These are phyloP conservation scores for Paxillus ammoniavirescens DNA, from an alignment of 768 basidiomycete genomes.

Conservation along the genomic window DNA sequence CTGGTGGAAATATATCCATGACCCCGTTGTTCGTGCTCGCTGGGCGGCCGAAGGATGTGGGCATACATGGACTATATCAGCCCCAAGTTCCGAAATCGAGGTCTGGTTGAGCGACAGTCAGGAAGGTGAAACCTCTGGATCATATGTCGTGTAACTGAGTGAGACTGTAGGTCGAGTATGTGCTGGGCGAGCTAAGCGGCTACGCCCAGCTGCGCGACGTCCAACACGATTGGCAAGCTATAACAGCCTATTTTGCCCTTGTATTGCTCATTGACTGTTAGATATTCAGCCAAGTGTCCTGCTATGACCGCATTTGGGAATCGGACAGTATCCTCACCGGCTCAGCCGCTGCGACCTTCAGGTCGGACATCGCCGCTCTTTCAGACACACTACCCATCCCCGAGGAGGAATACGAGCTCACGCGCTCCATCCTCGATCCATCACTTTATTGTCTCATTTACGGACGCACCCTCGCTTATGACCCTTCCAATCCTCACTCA, in stretches of 20 bases:
- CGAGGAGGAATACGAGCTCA: conserved; percentile 18
- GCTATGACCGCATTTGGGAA: conserved; percentile 57
- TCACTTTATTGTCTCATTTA: conserved; percentile 40
- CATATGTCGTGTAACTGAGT: not conserved
- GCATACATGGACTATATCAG: conserved; percentile 33
- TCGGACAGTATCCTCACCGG: conserved; percentile 28
- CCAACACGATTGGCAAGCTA: conserved; percentile 35
- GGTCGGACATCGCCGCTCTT: conserved; percentile 23
- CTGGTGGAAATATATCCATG: conserved; percentile 40
- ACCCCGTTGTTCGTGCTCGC: conserved; percentile 23
- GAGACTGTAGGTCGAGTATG: conserved; percentile 40
- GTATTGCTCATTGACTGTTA: not conserved
- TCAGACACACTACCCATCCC: conserved; percentile 6
- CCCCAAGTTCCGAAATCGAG: conserved; percentile 32
- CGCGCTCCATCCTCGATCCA: conserved; percentile 39
- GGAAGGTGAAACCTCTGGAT: conserved; percentile 25
- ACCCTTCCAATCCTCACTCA: conserved; percentile 10
- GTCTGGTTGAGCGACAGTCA: conserved; percentile 40
- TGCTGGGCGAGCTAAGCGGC: conserved; percentile 47
- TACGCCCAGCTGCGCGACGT: conserved; percentile 43
- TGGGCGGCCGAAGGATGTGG: conserved; percentile 34
- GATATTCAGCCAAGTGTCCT: conserved; percentile 46
- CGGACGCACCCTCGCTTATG: conserved; percentile 37
- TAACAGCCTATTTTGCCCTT: not conserved
- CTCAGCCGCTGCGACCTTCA: conserved; percentile 13